Base-by-base conservation (phyloP, 2,329 filamentous ascomycete species). In the Venturiaceae sp. region DNA sequence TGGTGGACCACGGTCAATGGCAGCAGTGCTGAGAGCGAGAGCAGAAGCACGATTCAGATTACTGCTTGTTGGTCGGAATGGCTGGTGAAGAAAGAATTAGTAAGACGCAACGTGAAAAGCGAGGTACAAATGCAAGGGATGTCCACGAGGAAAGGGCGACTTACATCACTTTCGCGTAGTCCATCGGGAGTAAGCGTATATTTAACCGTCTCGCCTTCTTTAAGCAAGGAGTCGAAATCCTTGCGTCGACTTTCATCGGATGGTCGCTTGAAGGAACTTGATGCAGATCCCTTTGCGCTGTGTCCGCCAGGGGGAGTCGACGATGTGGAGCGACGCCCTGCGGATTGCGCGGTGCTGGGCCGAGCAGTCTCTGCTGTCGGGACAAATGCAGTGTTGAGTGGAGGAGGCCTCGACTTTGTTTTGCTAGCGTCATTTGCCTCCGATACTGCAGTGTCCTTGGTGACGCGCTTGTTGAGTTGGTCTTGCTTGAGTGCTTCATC, bases 101-200 rank as follows among this genome's bases (percentile, higher is more conserved):
- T 16, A n/a, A n/a, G n/a, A n/a, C n/a, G n/a, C n/a, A n/a, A 30
- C 26, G 44, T n/a, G 23, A 26, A 3, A 47, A 3, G 30, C 11
- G 9, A 14, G 21, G 2, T 47, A 47, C 2, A 9, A 47, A 7
- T 9, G 9, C 23, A 46, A 23, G 39, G 41, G 26, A 6, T n/a
- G 8, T 2, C n/a, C 44, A 16, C 30, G 44, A 50, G 44, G 44
- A 23, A 32, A 16, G 9, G 21, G 23, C 44, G 32, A 72, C 74
- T 72, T 65, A 75, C 75, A 58, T 74, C 70, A 19, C 69, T 62
- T 57, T 75, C 75, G 44, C 75, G 72, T 64, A 78, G 73, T 52
- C 66, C 72, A 58, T 77, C 71, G 23, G 77, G 76, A 13, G 76
- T 78, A 57, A 79, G 66, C 6, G 76, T 78, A 64, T 75, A 77